Conservation (phyloP, 2,329 filamentous ascomycete genomes). For the Colletotrichum kahawae region DNA sequence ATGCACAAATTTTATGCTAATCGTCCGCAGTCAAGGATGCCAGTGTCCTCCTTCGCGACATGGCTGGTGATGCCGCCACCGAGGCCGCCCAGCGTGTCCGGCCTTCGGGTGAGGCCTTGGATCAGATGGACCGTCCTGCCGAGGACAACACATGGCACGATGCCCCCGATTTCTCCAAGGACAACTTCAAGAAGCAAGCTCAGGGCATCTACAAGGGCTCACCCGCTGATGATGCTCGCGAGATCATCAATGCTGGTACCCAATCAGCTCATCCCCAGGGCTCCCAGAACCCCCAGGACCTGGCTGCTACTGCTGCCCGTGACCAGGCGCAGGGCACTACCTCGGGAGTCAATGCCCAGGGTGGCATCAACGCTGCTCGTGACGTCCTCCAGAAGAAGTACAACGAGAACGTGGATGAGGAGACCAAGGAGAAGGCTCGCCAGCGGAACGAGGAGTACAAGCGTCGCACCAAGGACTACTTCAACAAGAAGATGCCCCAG, state of each 20-base stretch:
- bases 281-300: constrained; percentile 57
- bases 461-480: constrained; percentile 70
- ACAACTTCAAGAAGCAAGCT: constrained; percentile 71
- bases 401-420: constrained; percentile 68
- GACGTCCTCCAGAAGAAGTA: constrained; percentile 58
- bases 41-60: constrained; percentile 81
- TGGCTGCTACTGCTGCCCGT: constrained; percentile 49
- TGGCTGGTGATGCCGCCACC: constrained; percentile 86
- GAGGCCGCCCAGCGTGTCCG: constrained; percentile 78
- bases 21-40: constrained; percentile 72
- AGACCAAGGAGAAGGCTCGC: constrained; percentile 58
- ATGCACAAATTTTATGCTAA: neutral
- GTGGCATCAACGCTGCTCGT: constrained; percentile 48
- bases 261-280: constrained; percentile 61
- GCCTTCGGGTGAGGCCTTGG: constrained; percentile 77
- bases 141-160: constrained; percentile 96
- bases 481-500: constrained; percentile 85
- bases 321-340: constrained; percentile 48
- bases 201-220: constrained; percentile 65
- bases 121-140: constrained; percentile 81
- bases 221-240: constrained; percentile 62
- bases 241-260: constrained; percentile 62
- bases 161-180: constrained; percentile 75
- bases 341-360: constrained; percentile 56
- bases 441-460: constrained; percentile 48